A percentile compares a stretch with the other conserved stretches of the same genome.
Conservation (phyloP, 2,329 filamentous ascomycete species). For the Cadophora luteo-olivacea region DNA sequence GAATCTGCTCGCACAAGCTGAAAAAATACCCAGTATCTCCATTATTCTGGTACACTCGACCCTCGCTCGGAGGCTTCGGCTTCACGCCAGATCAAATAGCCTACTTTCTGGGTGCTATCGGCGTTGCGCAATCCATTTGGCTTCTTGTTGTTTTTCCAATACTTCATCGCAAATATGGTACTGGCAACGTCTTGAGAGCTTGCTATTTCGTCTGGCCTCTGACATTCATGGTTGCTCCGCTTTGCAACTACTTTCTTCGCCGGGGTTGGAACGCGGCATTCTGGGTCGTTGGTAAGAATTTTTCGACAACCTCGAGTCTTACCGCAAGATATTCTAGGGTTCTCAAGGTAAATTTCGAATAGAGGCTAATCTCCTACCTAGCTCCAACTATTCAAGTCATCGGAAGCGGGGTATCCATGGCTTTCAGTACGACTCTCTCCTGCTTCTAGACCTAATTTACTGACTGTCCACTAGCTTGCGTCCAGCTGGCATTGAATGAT, state of each 20-base stretch:
- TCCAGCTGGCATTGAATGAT: conserved; percentile 79
- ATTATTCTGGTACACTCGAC: conserved; percentile 70
- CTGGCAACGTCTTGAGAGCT: conserved; percentile 65
- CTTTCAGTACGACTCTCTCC: conserved; percentile 55
- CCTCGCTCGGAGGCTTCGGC: conserved; percentile 68
- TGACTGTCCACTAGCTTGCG: conserved; percentile 57
- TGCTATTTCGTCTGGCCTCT: conserved; percentile 67
- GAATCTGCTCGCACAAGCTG: neutral
- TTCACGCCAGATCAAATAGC: conserved; percentile 70
- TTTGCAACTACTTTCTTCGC: conserved; percentile 63
- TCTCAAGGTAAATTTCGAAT: neutral
- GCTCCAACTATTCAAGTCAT: conserved; percentile 62
- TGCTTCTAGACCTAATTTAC: neutral
- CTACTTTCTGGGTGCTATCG: conserved; percentile 67
- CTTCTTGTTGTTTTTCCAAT: conserved; percentile 73
- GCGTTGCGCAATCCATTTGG: conserved; percentile 73
- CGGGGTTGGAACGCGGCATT: conserved; percentile 47
- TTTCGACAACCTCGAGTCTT: no score
- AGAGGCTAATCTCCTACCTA: neutral
- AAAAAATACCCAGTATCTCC: conserved; percentile 56
- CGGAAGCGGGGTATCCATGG: conserved; percentile 51
- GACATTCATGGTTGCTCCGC: conserved; percentile 62
- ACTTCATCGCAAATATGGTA: conserved; percentile 70
- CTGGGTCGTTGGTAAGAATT: conserved; percentile 32
- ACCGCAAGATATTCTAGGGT: neutral